Base-by-base conservation (phyloP, 768 basidiomycete species). In the Heimioporus sp. region DNA sequence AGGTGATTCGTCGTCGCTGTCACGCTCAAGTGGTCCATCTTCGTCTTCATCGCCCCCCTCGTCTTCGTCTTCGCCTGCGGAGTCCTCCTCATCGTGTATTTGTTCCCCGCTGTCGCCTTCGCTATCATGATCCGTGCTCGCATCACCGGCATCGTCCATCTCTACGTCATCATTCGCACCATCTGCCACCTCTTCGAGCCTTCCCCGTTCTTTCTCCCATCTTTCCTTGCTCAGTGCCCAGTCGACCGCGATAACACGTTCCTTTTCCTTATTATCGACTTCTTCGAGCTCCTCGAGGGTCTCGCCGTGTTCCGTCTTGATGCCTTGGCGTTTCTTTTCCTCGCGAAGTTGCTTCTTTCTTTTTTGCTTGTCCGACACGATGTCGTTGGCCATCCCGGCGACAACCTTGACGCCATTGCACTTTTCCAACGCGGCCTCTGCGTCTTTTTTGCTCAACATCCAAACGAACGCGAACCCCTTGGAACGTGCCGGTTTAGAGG, bases 381-480 rank as follows among this genome's bases (percentile, higher is more conserved):
- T 64, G 11, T 70, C 63, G 52, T 78, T 74, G 0, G 85, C 85
- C 42, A 81, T 74, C 4, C 89, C 90, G 24, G 82, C 80, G 19
- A 79, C 75, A 16, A 92, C 72, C 10, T 76, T 78, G 65, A 80
- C 83, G 16, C 90, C 91, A 62, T 96, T 96, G 55, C 90, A 84
- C 12, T 76, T 82, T 60, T 84, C 83, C 52, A 96, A 76, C 0
- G 92, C 94, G 46, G 75, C 74, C 65, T 94, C 88, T 10, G 92
- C 95, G 61, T 94, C 90, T 51, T 86, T 86, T 65, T 81, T 85
- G 63, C 83, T 83, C 57, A 93, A 68, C 82, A 92, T 93, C 92
- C 93, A 96, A 10, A 98, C 85, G 61, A 98, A 98, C 0, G 93
- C 96, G 59, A 96, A 98, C 0, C 95, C 93, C 59, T 87, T 86